These are phyloP conservation scores for Nigrospora sphaerica DNA, from an alignment of 2,329 filamentous ascomycete genomes.

Conservation along the genomic window DNA sequence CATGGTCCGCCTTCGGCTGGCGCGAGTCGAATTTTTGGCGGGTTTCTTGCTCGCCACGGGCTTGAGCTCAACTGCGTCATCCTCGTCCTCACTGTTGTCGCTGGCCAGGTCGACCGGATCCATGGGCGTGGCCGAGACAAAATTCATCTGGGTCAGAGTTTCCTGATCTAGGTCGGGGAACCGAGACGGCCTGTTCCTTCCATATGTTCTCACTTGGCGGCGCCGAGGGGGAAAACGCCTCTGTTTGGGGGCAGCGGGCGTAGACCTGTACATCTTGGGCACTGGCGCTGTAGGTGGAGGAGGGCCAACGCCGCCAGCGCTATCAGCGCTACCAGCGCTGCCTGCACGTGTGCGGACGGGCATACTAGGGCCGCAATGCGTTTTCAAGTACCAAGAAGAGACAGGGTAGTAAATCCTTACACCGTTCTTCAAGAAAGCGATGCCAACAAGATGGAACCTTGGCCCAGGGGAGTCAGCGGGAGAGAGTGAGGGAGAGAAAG, in stretches of 20 bases:
- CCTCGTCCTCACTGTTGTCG: slow-evolving; percentile 6
- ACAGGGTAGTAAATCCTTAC: too few species aligned
- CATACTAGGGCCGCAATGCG: background rate
- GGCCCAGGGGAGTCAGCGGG: background rate
- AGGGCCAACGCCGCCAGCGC: background rate
- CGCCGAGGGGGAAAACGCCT: slow-evolving; percentile 15
- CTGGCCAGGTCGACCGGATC: slow-evolving; percentile 5
- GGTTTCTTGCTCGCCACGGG: slow-evolving; percentile 2
- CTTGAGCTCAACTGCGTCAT: slow-evolving; percentile 7
- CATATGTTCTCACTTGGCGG: slow-evolving; percentile 16
- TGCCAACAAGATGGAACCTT: too few species aligned
- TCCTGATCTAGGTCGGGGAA: slow-evolving; percentile 11
- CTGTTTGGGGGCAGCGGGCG: slow-evolving; percentile 16
- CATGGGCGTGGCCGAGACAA: slow-evolving; percentile 13
- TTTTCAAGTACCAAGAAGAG: too few species aligned
- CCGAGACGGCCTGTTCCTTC: slow-evolving; percentile 8
- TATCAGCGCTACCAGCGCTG: background rate
- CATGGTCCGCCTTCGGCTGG: slow-evolving; percentile 17
- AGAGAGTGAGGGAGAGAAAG: background rate
- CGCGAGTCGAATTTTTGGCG: slow-evolving; percentile 11
- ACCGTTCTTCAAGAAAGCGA: too few species aligned
- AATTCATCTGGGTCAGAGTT: slow-evolving; percentile 22
- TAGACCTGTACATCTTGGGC: slow-evolving; percentile 13
- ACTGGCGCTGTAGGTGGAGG: background rate
- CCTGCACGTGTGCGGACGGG: slow-evolving; percentile 1